Evolutionary conservation across 139 green algal genomes (phyloP).

Genomic region (Coccomyxa sp.): DNA sequence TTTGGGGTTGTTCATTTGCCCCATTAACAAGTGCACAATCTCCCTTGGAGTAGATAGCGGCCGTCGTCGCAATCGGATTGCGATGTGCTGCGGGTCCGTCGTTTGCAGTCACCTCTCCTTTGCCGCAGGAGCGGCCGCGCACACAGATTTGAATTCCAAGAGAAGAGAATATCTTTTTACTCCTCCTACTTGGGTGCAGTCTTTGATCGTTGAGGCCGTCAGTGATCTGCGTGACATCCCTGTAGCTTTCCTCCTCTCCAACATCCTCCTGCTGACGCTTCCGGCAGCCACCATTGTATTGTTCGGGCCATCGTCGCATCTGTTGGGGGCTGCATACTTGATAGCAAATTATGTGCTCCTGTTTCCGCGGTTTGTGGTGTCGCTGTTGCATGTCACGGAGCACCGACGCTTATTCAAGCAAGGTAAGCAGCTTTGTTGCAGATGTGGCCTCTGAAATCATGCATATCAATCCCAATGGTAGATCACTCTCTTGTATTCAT

Average conservation of each 20-base stretch:
- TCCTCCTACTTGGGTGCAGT: background rate
- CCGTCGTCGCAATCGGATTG: too few relatives aligned
- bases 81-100: too few relatives aligned
- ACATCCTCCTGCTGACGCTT: constrained; percentile 22
- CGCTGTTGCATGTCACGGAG: constrained; percentile 65
- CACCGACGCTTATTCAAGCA: constrained; percentile 61
- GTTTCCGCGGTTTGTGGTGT: constrained; percentile 73
- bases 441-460: too few relatives aligned
- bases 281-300: constrained; percentile 19
- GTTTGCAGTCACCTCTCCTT: too few relatives aligned
- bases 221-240: constrained; percentile 41
- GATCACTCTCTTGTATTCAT: too few relatives aligned
- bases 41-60: too few relatives aligned
- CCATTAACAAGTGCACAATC: too few relatives aligned
- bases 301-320: constrained; percentile 15
- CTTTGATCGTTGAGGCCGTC: constrained; percentile 13
- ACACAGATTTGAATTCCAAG: constrained; percentile 8
- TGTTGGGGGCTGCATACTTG: constrained; percentile 45
- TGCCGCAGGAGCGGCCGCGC: background rate
- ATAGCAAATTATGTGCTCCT: constrained; percentile 53
- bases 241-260: constrained; percentile 35
- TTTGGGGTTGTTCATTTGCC: too few relatives aligned
- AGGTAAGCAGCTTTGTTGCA: constrained; percentile 6
- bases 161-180: constrained; percentile 20
- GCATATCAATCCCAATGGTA: too few relatives aligned